Conservation (phyloP, 2,329 filamentous ascomycete species). For the Ascochyta koolunga region DNA sequence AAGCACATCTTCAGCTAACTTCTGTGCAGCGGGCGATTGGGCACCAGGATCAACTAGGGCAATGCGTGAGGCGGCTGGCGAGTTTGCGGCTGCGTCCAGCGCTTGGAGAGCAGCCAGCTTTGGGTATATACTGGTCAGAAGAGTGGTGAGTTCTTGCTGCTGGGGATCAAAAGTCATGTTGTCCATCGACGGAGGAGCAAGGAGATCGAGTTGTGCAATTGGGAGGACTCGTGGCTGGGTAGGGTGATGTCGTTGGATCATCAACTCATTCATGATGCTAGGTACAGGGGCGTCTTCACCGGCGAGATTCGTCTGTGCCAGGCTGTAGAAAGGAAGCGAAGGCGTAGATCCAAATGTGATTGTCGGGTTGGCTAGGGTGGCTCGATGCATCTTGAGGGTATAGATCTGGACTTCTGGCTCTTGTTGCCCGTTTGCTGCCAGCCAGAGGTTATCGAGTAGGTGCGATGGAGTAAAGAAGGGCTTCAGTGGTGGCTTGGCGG, state of each 20-base stretch:
- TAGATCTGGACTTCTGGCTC: constrained; percentile 45
- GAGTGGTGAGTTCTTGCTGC: constrained; percentile 40
- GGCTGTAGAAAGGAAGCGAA: constrained; percentile 72
- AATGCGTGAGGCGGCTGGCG: constrained; percentile 55
- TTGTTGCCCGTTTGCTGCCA: constrained; percentile 72
- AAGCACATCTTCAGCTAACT: constrained; percentile 64
- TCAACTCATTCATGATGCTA: constrained; percentile 51
- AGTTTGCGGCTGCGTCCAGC: constrained; percentile 54
- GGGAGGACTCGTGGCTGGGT: constrained; percentile 48
- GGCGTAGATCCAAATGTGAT: constrained; percentile 71
- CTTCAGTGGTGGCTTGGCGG: constrained; percentile 29
- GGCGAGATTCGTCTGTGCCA: constrained; percentile 62
- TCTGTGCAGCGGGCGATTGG: constrained; percentile 67
- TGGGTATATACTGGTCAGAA: constrained; percentile 53
- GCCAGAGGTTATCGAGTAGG: constrained; percentile 70
- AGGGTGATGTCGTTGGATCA: constrained; percentile 49
- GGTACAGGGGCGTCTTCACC: constrained; percentile 57
- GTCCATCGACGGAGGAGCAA: constrained; percentile 45
- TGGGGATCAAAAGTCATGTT: constrained; percentile 32
- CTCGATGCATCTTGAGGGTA: constrained; percentile 50
- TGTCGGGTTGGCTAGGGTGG: constrained; percentile 50
- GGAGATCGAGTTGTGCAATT: constrained; percentile 47
- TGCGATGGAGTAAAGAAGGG: constrained; percentile 59
- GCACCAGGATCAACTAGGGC: constrained; percentile 72
- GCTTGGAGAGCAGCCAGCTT: constrained; percentile 55